Base-by-base conservation (phyloP, 352 stramenopile species). In the Pythium folliculosum region DNA sequence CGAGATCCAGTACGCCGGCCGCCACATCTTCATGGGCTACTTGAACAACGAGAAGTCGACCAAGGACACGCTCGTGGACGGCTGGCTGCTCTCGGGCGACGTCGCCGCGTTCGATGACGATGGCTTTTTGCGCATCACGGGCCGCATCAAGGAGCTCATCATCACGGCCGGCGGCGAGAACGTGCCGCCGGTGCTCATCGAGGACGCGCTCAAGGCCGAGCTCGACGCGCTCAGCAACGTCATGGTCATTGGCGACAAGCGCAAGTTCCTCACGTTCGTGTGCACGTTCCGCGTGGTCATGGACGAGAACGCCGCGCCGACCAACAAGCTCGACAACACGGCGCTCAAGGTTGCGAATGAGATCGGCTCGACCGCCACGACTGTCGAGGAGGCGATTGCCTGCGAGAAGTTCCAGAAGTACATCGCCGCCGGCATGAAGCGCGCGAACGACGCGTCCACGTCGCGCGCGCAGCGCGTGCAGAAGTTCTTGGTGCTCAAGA, bases 141-240 rank as follows among this genome's bases (percentile, higher is more conserved):
- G 93, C 17, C 86, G 94, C 19, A 97, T 98, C 73, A 98, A 98
- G 72, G 92, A 98, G 73, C 79, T 98, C 27, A 98, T 98, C 75
- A 96, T 96, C 73, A 97, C 92, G 8, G 90, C 91, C 5, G 91
- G 92, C 32, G 91, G 94, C 27, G 92, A 98, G 76, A 98, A 98
- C 70, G 81, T 98, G 22, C 81, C 94, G 7, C 91, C 94, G 7
- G 88, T 94, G 37, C 67, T 91, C 35, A 92, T 97, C 25, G 91
- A 97, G 45, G 82, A 97, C 65, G 73, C 88, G 45, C 77, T 98
- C 65, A 97, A 97, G 83, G 44, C 72, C 12, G 80, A 91, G 51
- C 72, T 97, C 19, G 72, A 86, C 16, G 82, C 77, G 44, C 72
- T 98, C 14, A 82, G 87, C 25, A 97, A 96, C 69, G 78, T 88